Conservation (phyloP, 2,329 filamentous ascomycete species). For the Bipolaris oryzae region DNA sequence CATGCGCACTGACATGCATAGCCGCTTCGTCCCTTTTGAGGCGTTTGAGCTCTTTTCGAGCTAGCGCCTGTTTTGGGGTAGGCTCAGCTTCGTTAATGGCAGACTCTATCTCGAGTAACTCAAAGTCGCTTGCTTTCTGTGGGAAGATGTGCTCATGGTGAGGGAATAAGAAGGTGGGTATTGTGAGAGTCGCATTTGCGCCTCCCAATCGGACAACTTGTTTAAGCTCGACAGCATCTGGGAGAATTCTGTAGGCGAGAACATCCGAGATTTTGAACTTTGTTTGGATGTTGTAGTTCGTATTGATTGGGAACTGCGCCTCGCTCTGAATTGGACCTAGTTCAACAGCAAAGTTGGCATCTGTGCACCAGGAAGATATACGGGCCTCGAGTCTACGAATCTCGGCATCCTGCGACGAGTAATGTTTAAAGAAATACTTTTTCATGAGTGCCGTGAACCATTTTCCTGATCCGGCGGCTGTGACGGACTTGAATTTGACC, state of each 20-base stretch:
- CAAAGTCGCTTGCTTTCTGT: slow-evolving; percentile 43
- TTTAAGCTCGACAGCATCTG: slow-evolving; percentile 51
- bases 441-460: slow-evolving; percentile 57
- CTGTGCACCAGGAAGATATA: slow-evolving; percentile 57
- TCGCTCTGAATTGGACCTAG: slow-evolving; percentile 54
- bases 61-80: slow-evolving; percentile 52
- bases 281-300: slow-evolving; percentile 56
- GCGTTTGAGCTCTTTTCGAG: slow-evolving; percentile 49
- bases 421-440: slow-evolving; percentile 58
- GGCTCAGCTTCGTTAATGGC: slow-evolving; percentile 53
- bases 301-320: slow-evolving; percentile 57
- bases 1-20: slow-evolving; percentile 57
- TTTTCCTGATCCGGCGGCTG: slow-evolving; percentile 57
- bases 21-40: slow-evolving; percentile 56
- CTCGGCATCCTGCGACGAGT: slow-evolving; percentile 52
- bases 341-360: slow-evolving; percentile 60
- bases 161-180: slow-evolving; percentile 59
- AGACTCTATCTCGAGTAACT: slow-evolving; percentile 43
- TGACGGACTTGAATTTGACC: slow-evolving; percentile 58
- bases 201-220: slow-evolving; percentile 60
- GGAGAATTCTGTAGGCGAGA: slow-evolving; percentile 57
- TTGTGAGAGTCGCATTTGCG: slow-evolving; percentile 56
- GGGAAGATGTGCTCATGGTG: slow-evolving; percentile 62
- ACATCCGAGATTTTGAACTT: slow-evolving; percentile 56
- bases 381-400: slow-evolving; percentile 54